Conservation (phyloP, 768 basidiomycete genomes). For the Suillus variegatus region DNA sequence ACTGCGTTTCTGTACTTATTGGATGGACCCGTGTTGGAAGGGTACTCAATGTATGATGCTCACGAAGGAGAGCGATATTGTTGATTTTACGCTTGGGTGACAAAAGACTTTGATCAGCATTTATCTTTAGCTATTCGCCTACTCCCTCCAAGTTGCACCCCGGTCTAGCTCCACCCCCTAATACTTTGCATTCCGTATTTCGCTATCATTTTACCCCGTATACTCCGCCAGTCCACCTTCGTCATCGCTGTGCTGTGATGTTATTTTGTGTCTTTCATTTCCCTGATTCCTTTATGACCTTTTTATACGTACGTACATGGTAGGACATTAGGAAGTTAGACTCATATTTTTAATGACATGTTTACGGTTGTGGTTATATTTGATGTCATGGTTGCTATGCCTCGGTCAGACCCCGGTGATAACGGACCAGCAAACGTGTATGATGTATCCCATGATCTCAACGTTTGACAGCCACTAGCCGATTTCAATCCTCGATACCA, state of each 20-base stretch:
- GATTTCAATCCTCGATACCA: no score
- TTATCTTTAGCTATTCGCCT: conserved; percentile 6
- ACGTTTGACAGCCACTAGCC: no score
- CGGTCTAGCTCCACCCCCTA: neutral
- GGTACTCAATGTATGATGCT: conserved; percentile 7
- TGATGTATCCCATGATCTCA: no score
- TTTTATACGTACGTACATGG: conserved; percentile 10
- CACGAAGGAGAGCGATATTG: conserved; percentile 8
- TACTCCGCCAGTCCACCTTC: conserved; percentile 1
- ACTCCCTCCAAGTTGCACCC: neutral
- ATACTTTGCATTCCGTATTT: conserved; percentile 7
- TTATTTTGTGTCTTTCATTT: conserved; percentile 6
- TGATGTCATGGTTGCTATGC: no score
- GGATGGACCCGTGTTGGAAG: neutral
- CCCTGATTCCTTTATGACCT: conserved; percentile 8
- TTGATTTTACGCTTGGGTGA: conserved; percentile 4
- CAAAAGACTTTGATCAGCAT: conserved; percentile 5
- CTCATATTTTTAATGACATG: conserved; percentile 12
- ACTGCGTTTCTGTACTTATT: neutral
- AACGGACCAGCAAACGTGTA: no score
- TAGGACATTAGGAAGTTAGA: conserved; percentile 11
- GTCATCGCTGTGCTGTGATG: conserved; percentile 6
- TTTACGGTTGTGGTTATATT: neutral
- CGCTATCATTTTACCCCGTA: conserved; percentile 3
- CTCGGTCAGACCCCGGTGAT: no score